Conservation (phyloP, 768 basidiomycete genomes). For the Kwoniella newhampshirensis region DNA sequence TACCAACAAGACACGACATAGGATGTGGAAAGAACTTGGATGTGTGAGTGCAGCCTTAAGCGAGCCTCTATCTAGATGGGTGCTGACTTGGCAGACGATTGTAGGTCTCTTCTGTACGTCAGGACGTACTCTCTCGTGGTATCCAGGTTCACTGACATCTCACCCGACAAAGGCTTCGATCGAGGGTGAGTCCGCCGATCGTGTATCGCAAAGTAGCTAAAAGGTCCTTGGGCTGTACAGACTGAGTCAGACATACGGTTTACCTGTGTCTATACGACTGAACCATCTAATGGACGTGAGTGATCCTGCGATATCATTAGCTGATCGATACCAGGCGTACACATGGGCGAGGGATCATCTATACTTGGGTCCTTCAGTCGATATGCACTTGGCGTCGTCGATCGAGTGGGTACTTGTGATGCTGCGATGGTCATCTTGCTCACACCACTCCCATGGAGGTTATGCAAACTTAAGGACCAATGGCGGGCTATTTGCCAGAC, state of each 20-base stretch:
- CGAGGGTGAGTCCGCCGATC: slow-evolving; percentile 23
- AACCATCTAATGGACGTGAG: slow-evolving; percentile 31
- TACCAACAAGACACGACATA: neutral
- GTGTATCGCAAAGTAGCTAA: no score
- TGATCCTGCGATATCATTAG: neutral
- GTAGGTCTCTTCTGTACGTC: slow-evolving; percentile 31
- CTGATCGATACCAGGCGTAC: slow-evolving; percentile 20
- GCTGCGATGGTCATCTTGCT: no score
- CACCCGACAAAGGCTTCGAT: slow-evolving; percentile 23
- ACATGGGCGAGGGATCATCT: slow-evolving; percentile 33
- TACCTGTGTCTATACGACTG: slow-evolving; percentile 23
- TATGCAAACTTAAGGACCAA: slow-evolving; percentile 38
- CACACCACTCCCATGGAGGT: no score
- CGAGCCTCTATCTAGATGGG: neutral
- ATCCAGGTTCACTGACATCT: neutral
- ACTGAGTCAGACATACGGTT: slow-evolving; percentile 20
- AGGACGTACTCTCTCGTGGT: neutral
- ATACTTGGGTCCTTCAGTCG: slow-evolving; percentile 25
- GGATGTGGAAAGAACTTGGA: slow-evolving; percentile 38
- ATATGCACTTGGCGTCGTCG: slow-evolving; percentile 33
- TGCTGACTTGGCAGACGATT: no score
- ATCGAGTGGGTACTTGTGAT: slow-evolving; percentile 36
- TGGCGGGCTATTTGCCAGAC: slow-evolving; percentile 30
- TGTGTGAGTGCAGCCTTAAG: slow-evolving; percentile 20
- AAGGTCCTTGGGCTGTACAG: slow-evolving; percentile 5